A percentile compares a stretch with the other conserved stretches of the same genome.
Conservation (phyloP, 176 grass and related monocot species). For the Oryza officinalis region DNA sequence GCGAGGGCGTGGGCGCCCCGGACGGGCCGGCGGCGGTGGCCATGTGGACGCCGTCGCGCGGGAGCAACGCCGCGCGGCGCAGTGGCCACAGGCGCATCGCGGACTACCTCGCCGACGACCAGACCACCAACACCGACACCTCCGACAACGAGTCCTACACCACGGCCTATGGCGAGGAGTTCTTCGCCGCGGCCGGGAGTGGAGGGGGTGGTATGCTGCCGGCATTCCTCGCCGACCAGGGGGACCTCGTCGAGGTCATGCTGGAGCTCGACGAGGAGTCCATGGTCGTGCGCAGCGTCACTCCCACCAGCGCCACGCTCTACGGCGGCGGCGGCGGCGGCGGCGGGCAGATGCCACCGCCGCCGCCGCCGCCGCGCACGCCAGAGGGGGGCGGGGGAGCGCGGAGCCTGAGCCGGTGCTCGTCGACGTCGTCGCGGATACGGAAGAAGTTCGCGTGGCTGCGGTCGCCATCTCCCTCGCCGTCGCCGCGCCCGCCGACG, state of each 20-base stretch:
- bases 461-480: constrained; percentile 61
- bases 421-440: constrained; percentile 88
- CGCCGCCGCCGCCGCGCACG: constrained; percentile 16
- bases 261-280: constrained; percentile 98
- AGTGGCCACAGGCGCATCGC: constrained; percentile 73
- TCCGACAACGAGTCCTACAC: constrained; percentile 82
- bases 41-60: constrained; percentile 77
- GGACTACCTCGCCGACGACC: constrained; percentile 79
- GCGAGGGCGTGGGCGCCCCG: too few species aligned
- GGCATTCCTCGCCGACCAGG: constrained; percentile 79
- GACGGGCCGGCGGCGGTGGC: background rate
- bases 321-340: constrained; percentile 26
- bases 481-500: constrained; percentile 27
- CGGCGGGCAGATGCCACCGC: background rate
- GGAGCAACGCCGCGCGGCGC: constrained; percentile 58
- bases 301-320: constrained; percentile 60
- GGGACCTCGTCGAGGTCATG: constrained; percentile 97
- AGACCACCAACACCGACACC: constrained; percentile 58
- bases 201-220: constrained; percentile 59
- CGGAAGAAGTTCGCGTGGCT: constrained; percentile 89
- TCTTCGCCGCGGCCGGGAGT: constrained; percentile 29
- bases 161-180: constrained; percentile 55
- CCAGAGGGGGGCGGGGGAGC: constrained; percentile 1
- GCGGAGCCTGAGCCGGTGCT: constrained; percentile 66
- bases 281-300: constrained; percentile 98